Evolutionary conservation across 495 filamentous ascomycete species (phyloP).

Genomic region (Staphylotrichum tortipilum): DNA sequence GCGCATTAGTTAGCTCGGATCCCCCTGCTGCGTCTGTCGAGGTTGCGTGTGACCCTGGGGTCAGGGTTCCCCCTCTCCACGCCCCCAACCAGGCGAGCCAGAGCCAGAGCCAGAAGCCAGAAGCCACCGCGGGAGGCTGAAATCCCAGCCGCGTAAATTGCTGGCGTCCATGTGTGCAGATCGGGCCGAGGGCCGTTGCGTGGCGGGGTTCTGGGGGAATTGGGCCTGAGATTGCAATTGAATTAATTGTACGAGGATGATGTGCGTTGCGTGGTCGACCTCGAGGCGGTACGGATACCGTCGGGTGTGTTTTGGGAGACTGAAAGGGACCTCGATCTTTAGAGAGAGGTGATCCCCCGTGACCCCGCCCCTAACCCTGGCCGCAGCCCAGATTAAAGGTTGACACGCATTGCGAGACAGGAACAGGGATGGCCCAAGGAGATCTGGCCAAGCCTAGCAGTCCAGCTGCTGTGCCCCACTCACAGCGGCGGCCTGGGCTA

Average conservation of each 20-base stretch:
- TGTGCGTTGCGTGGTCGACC: no score
- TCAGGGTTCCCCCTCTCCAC: no score
- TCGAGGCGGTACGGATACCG: no score
- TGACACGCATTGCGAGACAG: no score
- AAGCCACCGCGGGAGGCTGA: neutral
- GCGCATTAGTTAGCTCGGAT: constrained; percentile 5
- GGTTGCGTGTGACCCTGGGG: neutral
- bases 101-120: neutral
- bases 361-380: neutral
- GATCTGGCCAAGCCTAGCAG: no score
- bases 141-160: neutral
- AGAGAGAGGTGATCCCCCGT: neutral
- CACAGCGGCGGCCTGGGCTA: neutral
- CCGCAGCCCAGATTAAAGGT: no score
- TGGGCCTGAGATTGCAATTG: no score
- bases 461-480: constrained; percentile 1
- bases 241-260: no score
- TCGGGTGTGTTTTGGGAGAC: no score
- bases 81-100: neutral
- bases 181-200: neutral
- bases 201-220: neutral
- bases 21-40: neutral
- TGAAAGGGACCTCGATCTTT: no score
- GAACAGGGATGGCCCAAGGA: no score
- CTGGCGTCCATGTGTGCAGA: neutral